phyloP scores from a whole-genome alignment of 2,329 filamentous ascomycete species.

The Elsinoe necatrix region DNA sequence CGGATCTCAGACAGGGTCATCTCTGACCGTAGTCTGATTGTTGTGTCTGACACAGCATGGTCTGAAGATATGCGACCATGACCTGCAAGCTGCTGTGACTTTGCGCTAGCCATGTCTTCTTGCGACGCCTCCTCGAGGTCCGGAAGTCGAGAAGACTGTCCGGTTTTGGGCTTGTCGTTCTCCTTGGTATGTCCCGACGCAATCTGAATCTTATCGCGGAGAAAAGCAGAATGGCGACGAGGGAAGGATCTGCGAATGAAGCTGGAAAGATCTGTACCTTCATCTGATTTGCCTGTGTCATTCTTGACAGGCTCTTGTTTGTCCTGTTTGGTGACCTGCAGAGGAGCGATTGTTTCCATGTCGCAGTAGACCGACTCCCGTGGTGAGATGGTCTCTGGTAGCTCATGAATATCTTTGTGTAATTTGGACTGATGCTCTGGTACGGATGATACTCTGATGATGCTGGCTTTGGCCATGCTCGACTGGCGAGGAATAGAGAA shows the following conservation, averaged over 20 bases:
- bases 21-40: slow-evolving; percentile 9
- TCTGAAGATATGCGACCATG: background rate
- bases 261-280: slow-evolving; percentile 17
- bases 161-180: slow-evolving; percentile 1
- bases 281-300: background rate
- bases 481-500: slow-evolving; percentile 31
- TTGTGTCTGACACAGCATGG: slow-evolving; percentile 19
- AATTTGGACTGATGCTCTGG: slow-evolving; percentile 21
- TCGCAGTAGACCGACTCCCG: slow-evolving; percentile 16
- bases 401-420: slow-evolving; percentile 15
- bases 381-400: slow-evolving; percentile 12
- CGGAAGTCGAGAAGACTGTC: slow-evolving; percentile 29
- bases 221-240: slow-evolving; percentile 17
- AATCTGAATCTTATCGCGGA: slow-evolving; percentile 13
- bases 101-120: slow-evolving; percentile 36
- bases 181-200: background rate
- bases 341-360: slow-evolving; percentile 27
- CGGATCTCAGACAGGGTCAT: slow-evolving; percentile 30
- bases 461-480: slow-evolving; percentile 22
- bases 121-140: slow-evolving; percentile 43
- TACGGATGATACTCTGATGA: slow-evolving; percentile 24
- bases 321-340: slow-evolving; percentile 27
- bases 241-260: slow-evolving; percentile 21
- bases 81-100: slow-evolving; percentile 20
- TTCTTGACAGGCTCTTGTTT: slow-evolving; percentile 4